A percentile compares a stretch with the other conserved stretches of the same genome.
Evolutionary conservation across 2,329 filamentous ascomycete species (phyloP).

Genomic region (Sphaerulina vaccinii): DNA sequence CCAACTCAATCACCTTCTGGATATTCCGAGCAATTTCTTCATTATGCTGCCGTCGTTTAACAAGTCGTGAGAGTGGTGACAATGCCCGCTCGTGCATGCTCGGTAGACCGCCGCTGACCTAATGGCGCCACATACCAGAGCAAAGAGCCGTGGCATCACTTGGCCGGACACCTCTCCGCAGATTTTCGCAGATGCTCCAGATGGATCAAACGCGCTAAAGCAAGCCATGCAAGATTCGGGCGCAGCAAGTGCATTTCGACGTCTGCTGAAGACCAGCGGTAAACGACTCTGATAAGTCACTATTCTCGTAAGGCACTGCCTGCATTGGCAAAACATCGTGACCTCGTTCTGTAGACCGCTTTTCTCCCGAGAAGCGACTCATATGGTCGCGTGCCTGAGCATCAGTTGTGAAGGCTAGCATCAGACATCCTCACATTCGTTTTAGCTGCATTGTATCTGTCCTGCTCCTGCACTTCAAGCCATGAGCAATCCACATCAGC

Average conservation of each 20-base stretch:
- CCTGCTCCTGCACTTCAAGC: background rate
- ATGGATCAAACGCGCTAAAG: background rate
- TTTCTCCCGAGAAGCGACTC: too few relatives aligned
- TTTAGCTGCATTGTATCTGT: constrained; percentile 9
- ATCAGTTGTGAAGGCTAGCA: background rate
- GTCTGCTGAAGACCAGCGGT: constrained; percentile 14
- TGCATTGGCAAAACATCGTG: constrained; percentile 10
- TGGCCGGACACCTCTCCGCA: background rate
- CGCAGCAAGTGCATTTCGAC: constrained; percentile 12
- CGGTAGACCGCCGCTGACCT: constrained; percentile 4
- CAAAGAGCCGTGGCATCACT: constrained; percentile 4
- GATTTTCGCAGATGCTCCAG: background rate
- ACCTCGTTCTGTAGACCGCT: background rate
- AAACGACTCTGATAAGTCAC: background rate
- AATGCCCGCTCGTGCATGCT: constrained; percentile 16
- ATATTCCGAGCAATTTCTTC: too few relatives aligned
- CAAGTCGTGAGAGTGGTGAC: constrained; percentile 11
- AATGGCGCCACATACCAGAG: constrained; percentile 12
- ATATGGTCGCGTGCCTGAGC: constrained; percentile 1
- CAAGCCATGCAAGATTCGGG: constrained; percentile 4
- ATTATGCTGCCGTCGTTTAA: too few relatives aligned
- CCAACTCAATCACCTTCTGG: too few relatives aligned
- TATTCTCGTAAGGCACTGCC: constrained; percentile 12
- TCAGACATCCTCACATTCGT: background rate
- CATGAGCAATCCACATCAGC: constrained; percentile 6